Conservation (phyloP, 1,139 yeast genomes). For the Tardiomyces digboiensis region DNA sequence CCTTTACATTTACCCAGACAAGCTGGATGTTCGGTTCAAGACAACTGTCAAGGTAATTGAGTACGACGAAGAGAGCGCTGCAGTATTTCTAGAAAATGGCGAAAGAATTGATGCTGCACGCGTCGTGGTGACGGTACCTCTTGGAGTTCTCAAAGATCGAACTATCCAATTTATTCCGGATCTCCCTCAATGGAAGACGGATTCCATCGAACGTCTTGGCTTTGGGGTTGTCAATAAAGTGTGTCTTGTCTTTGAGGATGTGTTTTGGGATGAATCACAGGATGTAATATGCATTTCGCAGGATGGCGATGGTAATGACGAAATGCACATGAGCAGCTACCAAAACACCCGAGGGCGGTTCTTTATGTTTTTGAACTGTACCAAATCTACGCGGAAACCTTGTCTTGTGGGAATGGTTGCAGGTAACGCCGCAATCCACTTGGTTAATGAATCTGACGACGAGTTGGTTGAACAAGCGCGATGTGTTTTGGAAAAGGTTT, state of each 20-base stretch:
- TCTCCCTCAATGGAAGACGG: slow-evolving; percentile 33
- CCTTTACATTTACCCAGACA: slow-evolving; percentile 29
- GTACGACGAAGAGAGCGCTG: slow-evolving; percentile 23
- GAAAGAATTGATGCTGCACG: slow-evolving; percentile 31
- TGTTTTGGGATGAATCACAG: slow-evolving; percentile 32
- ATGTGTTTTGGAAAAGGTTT: slow-evolving; percentile 21
- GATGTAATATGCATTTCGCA: slow-evolving; percentile 29
- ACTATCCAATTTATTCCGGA: slow-evolving; percentile 33
- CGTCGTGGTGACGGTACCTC: slow-evolving; percentile 32
- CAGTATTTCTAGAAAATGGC: slow-evolving; percentile 30
- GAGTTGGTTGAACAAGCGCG: slow-evolving; percentile 27
- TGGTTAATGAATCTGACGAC: slow-evolving; percentile 26
- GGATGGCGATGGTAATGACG: slow-evolving; percentile 11
- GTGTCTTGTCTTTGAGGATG: slow-evolving; percentile 27
- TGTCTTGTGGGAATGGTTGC: slow-evolving; percentile 32
- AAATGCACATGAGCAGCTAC: slow-evolving; percentile 2
- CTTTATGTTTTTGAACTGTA: slow-evolving; percentile 32
- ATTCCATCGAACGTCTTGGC: slow-evolving; percentile 31
- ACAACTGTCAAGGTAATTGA: slow-evolving; percentile 31
- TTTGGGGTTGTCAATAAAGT: slow-evolving; percentile 34
- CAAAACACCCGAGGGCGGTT: slow-evolving; percentile 27
- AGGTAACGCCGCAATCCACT: slow-evolving; percentile 29
- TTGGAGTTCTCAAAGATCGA: slow-evolving; percentile 32
- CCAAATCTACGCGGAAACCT: slow-evolving; percentile 28
- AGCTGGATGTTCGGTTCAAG: slow-evolving; percentile 32